A percentile compares a stretch with the other conserved stretches of the same genome.
Conservation (phyloP, 2,329 filamentous ascomycete species). For the Chrysoporthe cubensis region DNA sequence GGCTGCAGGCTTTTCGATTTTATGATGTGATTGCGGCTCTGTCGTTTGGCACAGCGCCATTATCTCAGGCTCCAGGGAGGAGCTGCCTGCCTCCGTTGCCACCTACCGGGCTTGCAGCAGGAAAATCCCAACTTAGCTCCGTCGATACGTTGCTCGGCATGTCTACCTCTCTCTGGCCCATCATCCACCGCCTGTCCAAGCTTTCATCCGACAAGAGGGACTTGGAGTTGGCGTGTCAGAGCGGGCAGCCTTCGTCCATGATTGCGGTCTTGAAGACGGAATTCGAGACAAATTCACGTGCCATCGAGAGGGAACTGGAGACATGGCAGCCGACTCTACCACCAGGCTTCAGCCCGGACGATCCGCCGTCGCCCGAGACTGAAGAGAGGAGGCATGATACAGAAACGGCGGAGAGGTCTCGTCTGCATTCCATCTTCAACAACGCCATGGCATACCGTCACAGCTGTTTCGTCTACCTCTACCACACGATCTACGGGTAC, state of each 20-base stretch:
- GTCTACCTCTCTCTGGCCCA: constrained; percentile 65
- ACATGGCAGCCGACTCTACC: constrained; percentile 60
- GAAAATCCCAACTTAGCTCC: constrained; percentile 50
- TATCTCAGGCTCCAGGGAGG: constrained; percentile 54
- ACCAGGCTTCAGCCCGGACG: constrained; percentile 39
- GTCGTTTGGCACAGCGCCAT: constrained; percentile 61
- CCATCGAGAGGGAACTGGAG: constrained; percentile 58
- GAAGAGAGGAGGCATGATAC: constrained; percentile 29
- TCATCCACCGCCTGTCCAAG: constrained; percentile 63
- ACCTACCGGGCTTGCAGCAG: constrained; percentile 48
- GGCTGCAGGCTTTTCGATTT: constrained; percentile 61
- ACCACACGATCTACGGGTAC: constrained; percentile 57
- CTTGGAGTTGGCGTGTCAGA: constrained; percentile 49
- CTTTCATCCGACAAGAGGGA: constrained; percentile 57
- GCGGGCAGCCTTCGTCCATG: constrained; percentile 43
- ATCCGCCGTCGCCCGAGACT: constrained; percentile 22
- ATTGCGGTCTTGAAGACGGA: constrained; percentile 53
- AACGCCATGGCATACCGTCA: constrained; percentile 65
- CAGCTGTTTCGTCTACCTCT: constrained; percentile 61
- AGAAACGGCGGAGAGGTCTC: constrained; percentile 41
- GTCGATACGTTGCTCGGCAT: constrained; percentile 65
- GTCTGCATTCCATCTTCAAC: constrained; percentile 59
- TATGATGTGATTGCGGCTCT: constrained; percentile 68
- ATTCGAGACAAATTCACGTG: constrained; percentile 54
- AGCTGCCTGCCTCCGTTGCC: constrained; percentile 52